Evolutionary conservation across 2,329 filamentous ascomycete genomes (phyloP), one percentile per base, ranked within the genome.

Genomic region (Metarhizium robertsii): DNA sequence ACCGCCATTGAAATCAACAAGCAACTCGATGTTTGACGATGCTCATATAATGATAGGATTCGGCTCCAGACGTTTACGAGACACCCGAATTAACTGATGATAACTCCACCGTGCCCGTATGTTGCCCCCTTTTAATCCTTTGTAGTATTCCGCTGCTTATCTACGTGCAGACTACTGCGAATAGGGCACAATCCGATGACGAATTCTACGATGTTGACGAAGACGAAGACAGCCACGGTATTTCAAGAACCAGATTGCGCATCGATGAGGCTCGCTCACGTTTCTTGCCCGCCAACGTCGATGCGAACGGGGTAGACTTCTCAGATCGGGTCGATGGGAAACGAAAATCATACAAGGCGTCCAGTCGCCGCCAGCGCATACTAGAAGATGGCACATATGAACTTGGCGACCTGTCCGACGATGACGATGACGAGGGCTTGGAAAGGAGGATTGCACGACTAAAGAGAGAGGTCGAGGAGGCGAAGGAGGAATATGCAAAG

Each of bases 41-140:
- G 59, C 68, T 61, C 30, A 53, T 49, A 25, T 29, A 52, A 53
- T 29, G 13, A 43, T 62, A 95, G 88, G 92, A 96, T 73, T 88
- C 87, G 54, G 91, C 92, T 32, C 92, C 92, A 61, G 94, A 97
- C 67, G 90, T 96, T 65, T 97, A 96, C 77, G 92, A 97, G 73
- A 97, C 94, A 16, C 92, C 92, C 61, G 92, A 95, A 55, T 77
- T 96, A 61, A 92, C 88, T 55, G 90, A 96, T 67, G 92, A 95
- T 71, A 88, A 84, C 60, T 95, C 91, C 25, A 96, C 91, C 50
- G 75, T 91, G 56, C 88, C 86, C 55, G 89, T 92, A 75, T 71
- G 81, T 70, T n/a, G 14, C 36, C 18, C 48, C 49, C 45, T 8
- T 25, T 11, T 45, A 30, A 29, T 16, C n/a, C n/a, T n/a, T n/a